Conservation (phyloP, 169 alveolate species). For the Perkinsus chesapeaki region DNA sequence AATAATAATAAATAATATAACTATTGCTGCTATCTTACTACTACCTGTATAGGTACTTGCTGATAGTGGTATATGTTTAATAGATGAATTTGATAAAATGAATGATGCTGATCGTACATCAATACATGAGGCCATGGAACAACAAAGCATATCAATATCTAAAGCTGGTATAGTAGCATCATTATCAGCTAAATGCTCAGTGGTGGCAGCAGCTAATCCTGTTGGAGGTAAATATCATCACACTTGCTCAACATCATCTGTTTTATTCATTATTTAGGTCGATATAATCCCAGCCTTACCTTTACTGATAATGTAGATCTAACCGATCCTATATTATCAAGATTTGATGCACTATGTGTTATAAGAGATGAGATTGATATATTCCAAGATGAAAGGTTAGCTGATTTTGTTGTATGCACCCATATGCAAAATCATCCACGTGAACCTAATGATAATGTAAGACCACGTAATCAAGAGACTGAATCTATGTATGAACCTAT, state of each 20-base stretch:
- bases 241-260: not conserved
- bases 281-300: slow-evolving; percentile 91
- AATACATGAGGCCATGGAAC: slow-evolving; percentile 99
- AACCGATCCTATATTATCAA: slow-evolving; percentile 96
- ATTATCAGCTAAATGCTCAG: slow-evolving; percentile 96
- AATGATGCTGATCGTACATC: slow-evolving; percentile 97
- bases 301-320: slow-evolving; percentile 98
- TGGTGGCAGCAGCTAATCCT: slow-evolving; percentile 99
- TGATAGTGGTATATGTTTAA: slow-evolving; percentile 97
- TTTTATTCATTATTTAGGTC: slow-evolving; percentile 51
- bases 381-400: slow-evolving; percentile 84
- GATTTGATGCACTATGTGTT: slow-evolving; percentile 97
- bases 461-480: slow-evolving; percentile 22
- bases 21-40: not conserved
- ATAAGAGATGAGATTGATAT: slow-evolving; percentile 92
- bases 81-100: slow-evolving; percentile 99
- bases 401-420: slow-evolving; percentile 92
- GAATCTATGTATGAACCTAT: slow-evolving; percentile 60
- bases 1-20: not conserved
- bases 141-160: slow-evolving; percentile 96
- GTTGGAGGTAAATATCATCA: slow-evolving; percentile 39
- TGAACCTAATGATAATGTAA: slow-evolving; percentile 23
- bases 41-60: slow-evolving; percentile 62
- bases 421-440: slow-evolving; percentile 91
- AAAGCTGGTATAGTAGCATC: slow-evolving; percentile 97